phyloP scores from a whole-genome alignment of 2,329 filamentous ascomycete species.

The Ilyonectria robusta region DNA sequence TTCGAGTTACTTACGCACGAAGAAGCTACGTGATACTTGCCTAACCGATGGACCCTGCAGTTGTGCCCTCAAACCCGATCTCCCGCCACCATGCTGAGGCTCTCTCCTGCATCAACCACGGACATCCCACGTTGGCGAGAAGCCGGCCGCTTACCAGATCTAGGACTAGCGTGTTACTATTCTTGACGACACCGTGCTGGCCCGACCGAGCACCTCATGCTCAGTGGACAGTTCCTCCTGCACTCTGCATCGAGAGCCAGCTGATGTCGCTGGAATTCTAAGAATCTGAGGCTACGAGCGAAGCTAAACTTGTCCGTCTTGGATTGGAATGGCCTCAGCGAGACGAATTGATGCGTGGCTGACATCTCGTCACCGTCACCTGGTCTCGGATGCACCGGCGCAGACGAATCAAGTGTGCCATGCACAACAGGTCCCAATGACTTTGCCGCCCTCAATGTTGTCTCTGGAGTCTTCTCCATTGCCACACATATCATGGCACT shows the following conservation, averaged over 20 bases:
- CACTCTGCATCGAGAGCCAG: conserved; percentile 8
- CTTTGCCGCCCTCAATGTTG: background rate
- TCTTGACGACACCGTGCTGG: conserved; percentile 30
- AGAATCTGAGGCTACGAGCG: conserved; percentile 3
- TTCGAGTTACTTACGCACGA: conserved; percentile 11
- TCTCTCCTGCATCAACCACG: conserved; percentile 23
- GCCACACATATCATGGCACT: background rate
- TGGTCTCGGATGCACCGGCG: background rate
- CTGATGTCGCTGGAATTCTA: background rate
- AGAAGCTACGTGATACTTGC: conserved; percentile 13
- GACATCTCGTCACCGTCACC: conserved; percentile 1
- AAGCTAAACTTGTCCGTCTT: conserved; percentile 4
- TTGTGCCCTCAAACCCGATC: conserved; percentile 14
- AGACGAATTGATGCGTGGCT: background rate
- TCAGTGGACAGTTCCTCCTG: conserved; percentile 1
- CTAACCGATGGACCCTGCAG: conserved; percentile 15
- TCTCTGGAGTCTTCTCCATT: conserved; percentile 2
- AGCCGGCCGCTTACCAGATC: conserved; percentile 22
- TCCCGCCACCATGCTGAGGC: conserved; percentile 26
- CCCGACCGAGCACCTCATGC: conserved; percentile 21
- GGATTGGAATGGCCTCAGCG: conserved; percentile 20
- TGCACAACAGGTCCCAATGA: conserved; percentile 21
- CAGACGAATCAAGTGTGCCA: background rate
- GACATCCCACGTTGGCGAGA: conserved; percentile 25
- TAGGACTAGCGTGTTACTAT: conserved; percentile 39